phyloP scores from a whole-genome alignment of 176 grass and related monocot genomes.

The Eleusine coracana region DNA sequence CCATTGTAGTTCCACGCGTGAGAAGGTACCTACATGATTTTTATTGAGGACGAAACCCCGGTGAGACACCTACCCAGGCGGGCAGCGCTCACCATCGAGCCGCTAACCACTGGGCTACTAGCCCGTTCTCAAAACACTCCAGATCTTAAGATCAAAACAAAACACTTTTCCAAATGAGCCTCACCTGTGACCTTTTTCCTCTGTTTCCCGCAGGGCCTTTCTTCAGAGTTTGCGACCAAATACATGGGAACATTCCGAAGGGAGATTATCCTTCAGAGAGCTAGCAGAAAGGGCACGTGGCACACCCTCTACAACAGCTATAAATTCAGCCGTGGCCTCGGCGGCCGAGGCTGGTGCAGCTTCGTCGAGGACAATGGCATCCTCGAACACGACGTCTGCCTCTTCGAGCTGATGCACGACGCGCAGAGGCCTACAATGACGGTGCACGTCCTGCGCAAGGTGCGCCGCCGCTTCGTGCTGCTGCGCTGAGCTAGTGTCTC shows the following conservation, averaged over 20 bases:
- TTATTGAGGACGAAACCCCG: too few relatives aligned
- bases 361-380: constrained; percentile 36
- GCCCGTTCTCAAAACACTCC: too few relatives aligned
- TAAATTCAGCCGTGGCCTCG: constrained; percentile 20
- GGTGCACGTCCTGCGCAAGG: constrained; percentile 46
- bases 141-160: too few relatives aligned
- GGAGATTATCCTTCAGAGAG: constrained; percentile 31
- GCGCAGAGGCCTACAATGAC: background rate
- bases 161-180: too few relatives aligned
- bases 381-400: constrained; percentile 39
- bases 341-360: constrained; percentile 28
- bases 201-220: background rate
- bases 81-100: too few relatives aligned
- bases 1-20: too few relatives aligned
- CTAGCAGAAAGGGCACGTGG: constrained; percentile 7
- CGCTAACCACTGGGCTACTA: too few relatives aligned
- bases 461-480: constrained; percentile 36
- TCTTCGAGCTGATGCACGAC: constrained; percentile 36
- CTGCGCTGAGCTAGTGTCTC: constrained; percentile 13
- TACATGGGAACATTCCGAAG: background rate
- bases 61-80: too few relatives aligned
- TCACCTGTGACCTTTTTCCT: background rate
- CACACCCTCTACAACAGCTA: constrained; percentile 4
- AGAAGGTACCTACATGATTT: too few relatives aligned
- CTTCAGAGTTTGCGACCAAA: constrained; percentile 34